Conservation (phyloP, 1,139 yeast species). For the Chernovozyma aurita region DNA sequence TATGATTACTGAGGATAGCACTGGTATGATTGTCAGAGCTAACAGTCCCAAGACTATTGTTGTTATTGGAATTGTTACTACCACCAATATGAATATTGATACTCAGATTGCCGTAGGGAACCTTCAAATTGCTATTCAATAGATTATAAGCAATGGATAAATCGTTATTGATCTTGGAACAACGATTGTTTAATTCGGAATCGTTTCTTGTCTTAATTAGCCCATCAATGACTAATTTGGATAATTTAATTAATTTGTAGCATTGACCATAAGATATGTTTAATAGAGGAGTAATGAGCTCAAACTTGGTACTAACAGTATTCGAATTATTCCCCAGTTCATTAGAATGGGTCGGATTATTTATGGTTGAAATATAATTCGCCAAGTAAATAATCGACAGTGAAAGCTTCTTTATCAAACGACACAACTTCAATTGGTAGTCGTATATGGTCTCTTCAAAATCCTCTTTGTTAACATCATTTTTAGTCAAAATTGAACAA, state of each 20-base stretch:
- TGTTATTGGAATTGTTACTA: conserved; percentile 8
- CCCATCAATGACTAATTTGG: conserved; percentile 33
- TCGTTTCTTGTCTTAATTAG: conserved; percentile 17
- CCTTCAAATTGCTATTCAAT: conserved; percentile 25
- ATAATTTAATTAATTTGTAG: conserved; percentile 32
- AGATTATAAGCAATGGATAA: conserved; percentile 33
- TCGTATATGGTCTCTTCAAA: conserved; percentile 42
- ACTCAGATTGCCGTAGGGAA: conserved; percentile 7
- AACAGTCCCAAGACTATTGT: conserved; percentile 5
- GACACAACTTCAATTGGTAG: conserved; percentile 41
- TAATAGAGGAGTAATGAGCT: conserved; percentile 28
- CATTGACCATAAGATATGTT: conserved; percentile 33
- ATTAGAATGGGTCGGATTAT: conserved; percentile 7
- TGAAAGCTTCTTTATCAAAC: conserved; percentile 39
- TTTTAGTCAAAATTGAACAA: conserved; percentile 12
- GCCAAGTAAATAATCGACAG: conserved; percentile 33
- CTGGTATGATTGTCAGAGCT: too few species aligned
- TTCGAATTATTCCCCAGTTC: conserved; percentile 6
- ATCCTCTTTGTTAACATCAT: conserved; percentile 13
- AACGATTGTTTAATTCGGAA: conserved; percentile 25
- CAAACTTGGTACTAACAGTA: conserved; percentile 3
- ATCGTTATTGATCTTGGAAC: conserved; percentile 35
- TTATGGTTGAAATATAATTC: conserved; percentile 18
- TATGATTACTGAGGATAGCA: neutral
- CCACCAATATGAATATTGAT: conserved; percentile 8